Percentiles rank a stretch among this genome's conserved stretches.
phyloP scores from a whole-genome alignment of 169 alveolate species.

The Neospora caninum region DNA sequence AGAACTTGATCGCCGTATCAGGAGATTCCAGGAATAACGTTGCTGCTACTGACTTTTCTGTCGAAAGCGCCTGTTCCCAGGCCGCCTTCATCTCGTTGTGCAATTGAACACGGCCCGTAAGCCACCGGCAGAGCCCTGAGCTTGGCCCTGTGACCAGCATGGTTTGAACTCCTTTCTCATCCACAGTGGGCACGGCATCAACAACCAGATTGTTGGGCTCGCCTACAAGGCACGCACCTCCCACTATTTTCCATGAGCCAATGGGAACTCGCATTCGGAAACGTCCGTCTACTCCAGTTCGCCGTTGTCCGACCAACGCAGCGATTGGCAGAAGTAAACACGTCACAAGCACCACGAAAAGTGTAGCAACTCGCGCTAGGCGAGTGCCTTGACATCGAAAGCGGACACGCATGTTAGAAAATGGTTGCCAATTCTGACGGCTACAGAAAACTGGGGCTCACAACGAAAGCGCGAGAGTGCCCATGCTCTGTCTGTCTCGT shows the following conservation, averaged over 20 bases:
- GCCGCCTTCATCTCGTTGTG: background rate
- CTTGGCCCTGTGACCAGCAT: background rate
- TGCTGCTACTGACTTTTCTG: background rate
- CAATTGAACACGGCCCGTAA: background rate
- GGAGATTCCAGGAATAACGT: background rate
- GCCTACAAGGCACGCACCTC: conserved; percentile 7
- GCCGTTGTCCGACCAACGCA: background rate
- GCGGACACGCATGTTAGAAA: background rate
- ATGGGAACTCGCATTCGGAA: background rate
- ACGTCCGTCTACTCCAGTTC: background rate
- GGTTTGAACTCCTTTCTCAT: background rate
- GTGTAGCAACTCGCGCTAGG: background rate
- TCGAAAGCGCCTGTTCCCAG: background rate
- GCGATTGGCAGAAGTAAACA: background rate
- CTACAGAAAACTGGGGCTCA: too few species aligned
- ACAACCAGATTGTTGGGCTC: background rate
- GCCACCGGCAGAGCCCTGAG: background rate
- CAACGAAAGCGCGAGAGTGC: too few species aligned
- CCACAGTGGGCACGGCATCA: background rate
- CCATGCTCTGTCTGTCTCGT: too few species aligned
- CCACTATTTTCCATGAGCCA: background rate
- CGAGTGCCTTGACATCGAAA: background rate
- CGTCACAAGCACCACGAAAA: background rate
- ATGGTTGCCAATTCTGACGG: background rate
- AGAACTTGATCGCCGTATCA: too few species aligned